Conservation (phyloP, 2,329 filamentous ascomycete species). For the Anthostomella pinea region DNA sequence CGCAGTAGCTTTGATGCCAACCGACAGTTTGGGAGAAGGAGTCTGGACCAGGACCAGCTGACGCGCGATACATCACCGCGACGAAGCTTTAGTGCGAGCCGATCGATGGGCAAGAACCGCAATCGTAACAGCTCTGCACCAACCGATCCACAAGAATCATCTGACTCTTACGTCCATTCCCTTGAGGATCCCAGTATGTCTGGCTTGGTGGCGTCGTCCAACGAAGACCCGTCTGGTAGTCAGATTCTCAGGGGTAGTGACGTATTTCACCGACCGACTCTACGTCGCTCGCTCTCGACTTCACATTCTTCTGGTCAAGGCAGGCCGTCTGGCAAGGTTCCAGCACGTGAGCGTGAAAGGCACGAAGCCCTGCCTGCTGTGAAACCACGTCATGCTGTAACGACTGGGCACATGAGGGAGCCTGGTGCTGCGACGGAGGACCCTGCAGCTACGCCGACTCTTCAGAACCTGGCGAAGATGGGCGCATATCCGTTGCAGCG, state of each 20-base stretch:
- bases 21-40: slow-evolving; percentile 46
- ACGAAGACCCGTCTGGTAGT: slow-evolving; percentile 81
- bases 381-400: slow-evolving; percentile 22
- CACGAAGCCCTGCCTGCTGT: slow-evolving; percentile 12
- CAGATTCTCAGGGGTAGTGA: slow-evolving; percentile 86
- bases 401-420: slow-evolving; percentile 38
- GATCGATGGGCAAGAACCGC: slow-evolving; percentile 49
- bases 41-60: slow-evolving; percentile 48
- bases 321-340: slow-evolving; percentile 13
- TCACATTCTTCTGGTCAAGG: slow-evolving; percentile 25
- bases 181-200: slow-evolving; percentile 72
- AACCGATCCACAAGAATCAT: slow-evolving; percentile 58
- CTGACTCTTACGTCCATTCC: slow-evolving; percentile 74
- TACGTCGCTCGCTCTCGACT: slow-evolving; percentile 49
- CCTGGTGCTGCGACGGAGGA: slow-evolving; percentile 21
- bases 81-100: slow-evolving; percentile 63
- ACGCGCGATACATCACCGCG: slow-evolving; percentile 42
- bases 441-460: slow-evolving; percentile 39
- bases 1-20: slow-evolving; percentile 54
- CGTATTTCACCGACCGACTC: slow-evolving; percentile 79
- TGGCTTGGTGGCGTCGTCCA: slow-evolving; percentile 64
- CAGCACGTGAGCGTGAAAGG: slow-evolving; percentile 14
- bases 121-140: slow-evolving; percentile 43
- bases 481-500: slow-evolving; percentile 79
- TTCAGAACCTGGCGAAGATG: slow-evolving; percentile 55